phyloP scores from a whole-genome alignment of 164 flowering plant genomes.

The Tetrastigma voinierianum region DNA sequence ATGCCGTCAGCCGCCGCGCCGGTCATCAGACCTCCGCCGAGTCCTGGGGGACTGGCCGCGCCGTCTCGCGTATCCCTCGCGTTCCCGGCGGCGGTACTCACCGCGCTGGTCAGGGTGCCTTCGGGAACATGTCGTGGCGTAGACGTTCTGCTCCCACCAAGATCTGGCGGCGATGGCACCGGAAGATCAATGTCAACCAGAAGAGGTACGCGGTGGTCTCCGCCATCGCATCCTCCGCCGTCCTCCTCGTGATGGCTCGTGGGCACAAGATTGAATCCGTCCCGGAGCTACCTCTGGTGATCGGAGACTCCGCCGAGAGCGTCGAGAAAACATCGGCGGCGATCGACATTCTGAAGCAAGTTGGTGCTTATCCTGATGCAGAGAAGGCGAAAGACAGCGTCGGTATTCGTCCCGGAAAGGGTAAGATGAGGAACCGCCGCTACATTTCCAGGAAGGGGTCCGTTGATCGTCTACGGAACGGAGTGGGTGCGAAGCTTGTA shows the following conservation, averaged over 20 bases:
- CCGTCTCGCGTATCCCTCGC: constrained; percentile 93
- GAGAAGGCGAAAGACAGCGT: constrained; percentile 82
- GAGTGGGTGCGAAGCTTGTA: constrained; percentile 80
- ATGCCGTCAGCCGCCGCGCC: constrained; percentile 67
- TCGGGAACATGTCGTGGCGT: constrained; percentile 95
- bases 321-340: constrained; percentile 78
- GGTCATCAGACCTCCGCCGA: constrained; percentile 97
- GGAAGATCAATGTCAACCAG: constrained; percentile 64
- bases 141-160: constrained; percentile 88
- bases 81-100: constrained; percentile 94
- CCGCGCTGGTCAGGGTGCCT: constrained; percentile 92
- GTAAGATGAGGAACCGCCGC: constrained; percentile 80
- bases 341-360: constrained; percentile 57
- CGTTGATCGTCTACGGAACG: constrained; percentile 72
- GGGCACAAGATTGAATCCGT: constrained; percentile 73
- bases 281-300: constrained; percentile 74
- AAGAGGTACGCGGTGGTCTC: constrained; percentile 76
- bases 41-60: constrained; percentile 93
- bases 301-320: constrained; percentile 59
- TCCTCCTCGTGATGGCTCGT: constrained; percentile 71
- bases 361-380: constrained; percentile 70
- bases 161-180: constrained; percentile 95
- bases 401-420: constrained; percentile 73
- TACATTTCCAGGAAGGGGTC: constrained; percentile 75
- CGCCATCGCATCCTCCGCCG: constrained; percentile 78